Evolutionary conservation across 371 early-diverging fungal genomes (phyloP).

Genomic region (Mucor saturninus): DNA sequence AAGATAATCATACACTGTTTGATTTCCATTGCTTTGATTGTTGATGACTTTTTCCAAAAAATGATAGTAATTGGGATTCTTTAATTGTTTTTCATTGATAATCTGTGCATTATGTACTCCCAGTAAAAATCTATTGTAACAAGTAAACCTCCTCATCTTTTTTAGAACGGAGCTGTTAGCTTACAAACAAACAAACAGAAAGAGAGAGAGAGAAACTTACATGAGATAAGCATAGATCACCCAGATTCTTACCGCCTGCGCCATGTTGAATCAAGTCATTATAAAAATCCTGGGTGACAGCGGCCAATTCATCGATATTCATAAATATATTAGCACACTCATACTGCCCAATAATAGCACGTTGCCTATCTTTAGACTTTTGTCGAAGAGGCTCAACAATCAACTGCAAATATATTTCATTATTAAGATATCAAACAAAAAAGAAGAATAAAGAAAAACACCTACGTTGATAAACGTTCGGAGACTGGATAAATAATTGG

Average conservation of each 20-base stretch:
- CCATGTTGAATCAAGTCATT: slow-evolving; percentile 12
- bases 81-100: slow-evolving; percentile 28
- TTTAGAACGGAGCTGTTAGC: too few relatives aligned
- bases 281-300: slow-evolving; percentile 25
- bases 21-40: slow-evolving; percentile 18
- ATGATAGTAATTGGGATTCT: slow-evolving; percentile 15
- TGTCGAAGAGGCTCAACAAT: slow-evolving; percentile 29
- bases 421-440: not conserved
- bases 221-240: slow-evolving; percentile 26
- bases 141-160: slow-evolving; percentile 22
- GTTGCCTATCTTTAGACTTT: slow-evolving; percentile 24
- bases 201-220: slow-evolving; percentile 8
- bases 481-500: slow-evolving; percentile 23
- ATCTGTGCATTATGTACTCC: slow-evolving; percentile 28
- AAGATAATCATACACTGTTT: slow-evolving; percentile 31
- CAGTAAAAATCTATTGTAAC: slow-evolving; percentile 28
- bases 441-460: not conserved
- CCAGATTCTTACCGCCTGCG: slow-evolving; percentile 7
- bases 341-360: slow-evolving; percentile 27
- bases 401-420: slow-evolving; percentile 5
- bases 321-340: slow-evolving; percentile 32
- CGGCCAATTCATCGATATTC: slow-evolving; percentile 31
- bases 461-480: slow-evolving; percentile 24
- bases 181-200: too few relatives aligned
- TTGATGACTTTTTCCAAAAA: slow-evolving; percentile 23